These are phyloP conservation scores for Naganishia kalamii DNA, from an alignment of 768 basidiomycete species.

Conservation along the genomic window DNA sequence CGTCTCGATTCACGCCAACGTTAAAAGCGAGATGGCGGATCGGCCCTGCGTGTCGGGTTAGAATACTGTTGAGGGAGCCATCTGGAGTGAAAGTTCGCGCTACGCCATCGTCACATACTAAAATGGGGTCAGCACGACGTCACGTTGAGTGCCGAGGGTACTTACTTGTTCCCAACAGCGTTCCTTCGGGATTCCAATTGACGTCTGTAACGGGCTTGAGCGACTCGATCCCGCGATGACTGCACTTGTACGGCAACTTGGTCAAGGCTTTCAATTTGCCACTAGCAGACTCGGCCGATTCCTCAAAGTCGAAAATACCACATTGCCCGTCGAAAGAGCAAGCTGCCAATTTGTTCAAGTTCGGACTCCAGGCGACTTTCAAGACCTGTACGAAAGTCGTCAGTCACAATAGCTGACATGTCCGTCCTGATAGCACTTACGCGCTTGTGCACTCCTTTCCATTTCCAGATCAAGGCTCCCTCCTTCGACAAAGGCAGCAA, in stretches of 20 bases:
- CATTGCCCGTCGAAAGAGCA: constrained; percentile 35
- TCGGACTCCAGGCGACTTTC: constrained; percentile 43
- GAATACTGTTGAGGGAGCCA: constrained; percentile 29
- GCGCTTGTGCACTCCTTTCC: constrained; percentile 17
- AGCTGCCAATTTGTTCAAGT: constrained; percentile 34
- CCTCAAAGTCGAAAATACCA: constrained; percentile 40
- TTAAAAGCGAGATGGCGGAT: constrained; percentile 39
- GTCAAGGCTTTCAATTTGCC: constrained; percentile 8
- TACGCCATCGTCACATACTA: constrained; percentile 36
- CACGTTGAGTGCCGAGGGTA: background rate
- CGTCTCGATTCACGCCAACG: background rate
- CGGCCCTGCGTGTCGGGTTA: constrained; percentile 27
- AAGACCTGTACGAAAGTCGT: constrained; percentile 26
- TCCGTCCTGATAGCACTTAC: background rate
- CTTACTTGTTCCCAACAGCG: constrained; percentile 37
- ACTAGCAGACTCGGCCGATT: background rate
- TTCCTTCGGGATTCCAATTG: constrained; percentile 43
- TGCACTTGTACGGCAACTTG: constrained; percentile 25
- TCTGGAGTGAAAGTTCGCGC: constrained; percentile 40
- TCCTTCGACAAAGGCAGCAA: constrained; percentile 1
- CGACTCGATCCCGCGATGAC: constrained; percentile 36
- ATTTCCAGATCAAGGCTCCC: constrained; percentile 16
- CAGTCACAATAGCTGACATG: background rate
- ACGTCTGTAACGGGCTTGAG: constrained; percentile 36
- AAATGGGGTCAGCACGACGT: background rate